A percentile compares a stretch with the other conserved stretches of the same genome.
phyloP scores from a whole-genome alignment of 2,329 filamentous ascomycete genomes.

The Lachnellula occidentalis region DNA sequence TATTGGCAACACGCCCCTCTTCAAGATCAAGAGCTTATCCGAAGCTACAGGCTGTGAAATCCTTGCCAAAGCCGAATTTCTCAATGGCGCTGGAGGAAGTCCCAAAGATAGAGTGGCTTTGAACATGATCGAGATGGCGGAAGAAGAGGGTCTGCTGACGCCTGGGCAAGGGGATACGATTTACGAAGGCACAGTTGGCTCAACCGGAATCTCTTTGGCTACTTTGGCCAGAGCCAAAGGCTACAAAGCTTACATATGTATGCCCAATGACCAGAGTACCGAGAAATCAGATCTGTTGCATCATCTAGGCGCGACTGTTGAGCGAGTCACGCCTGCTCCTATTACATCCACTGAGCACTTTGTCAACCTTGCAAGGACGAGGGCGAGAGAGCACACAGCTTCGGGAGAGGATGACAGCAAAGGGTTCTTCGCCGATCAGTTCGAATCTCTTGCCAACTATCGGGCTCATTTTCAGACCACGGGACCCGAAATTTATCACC shows the following conservation, averaged over 20 bases:
- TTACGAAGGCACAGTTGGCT: slow-evolving; percentile 95
- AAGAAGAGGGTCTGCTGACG: slow-evolving; percentile 67
- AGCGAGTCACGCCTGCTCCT: slow-evolving; percentile 82
- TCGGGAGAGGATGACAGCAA: slow-evolving; percentile 54
- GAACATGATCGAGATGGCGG: slow-evolving; percentile 79
- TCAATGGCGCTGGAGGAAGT: slow-evolving; percentile 90
- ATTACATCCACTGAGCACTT: slow-evolving; percentile 94
- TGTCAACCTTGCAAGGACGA: slow-evolving; percentile 79
- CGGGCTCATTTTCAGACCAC: slow-evolving; percentile 75
- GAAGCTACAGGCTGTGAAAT: slow-evolving; percentile 84
- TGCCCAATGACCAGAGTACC: slow-evolving; percentile 83
- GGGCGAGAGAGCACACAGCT: slow-evolving; percentile 68
- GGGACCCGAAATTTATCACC: slow-evolving; percentile 81
- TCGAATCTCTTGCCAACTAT: slow-evolving; percentile 88
- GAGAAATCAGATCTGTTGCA: slow-evolving; percentile 88
- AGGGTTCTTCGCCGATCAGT: slow-evolving; percentile 95
- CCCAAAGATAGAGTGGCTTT: slow-evolving; percentile 94
- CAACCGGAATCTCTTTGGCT: slow-evolving; percentile 91
- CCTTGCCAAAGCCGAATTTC: slow-evolving; percentile 89
- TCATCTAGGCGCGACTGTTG: slow-evolving; percentile 87
- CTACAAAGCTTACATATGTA: slow-evolving; percentile 92
- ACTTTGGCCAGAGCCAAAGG: slow-evolving; percentile 82
- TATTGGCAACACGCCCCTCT: slow-evolving; percentile 88
- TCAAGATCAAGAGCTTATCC: slow-evolving; percentile 80
- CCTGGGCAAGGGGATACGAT: slow-evolving; percentile 87